phyloP scores from a whole-genome alignment of 768 basidiomycete genomes.

The Antrodiella citrinella region DNA sequence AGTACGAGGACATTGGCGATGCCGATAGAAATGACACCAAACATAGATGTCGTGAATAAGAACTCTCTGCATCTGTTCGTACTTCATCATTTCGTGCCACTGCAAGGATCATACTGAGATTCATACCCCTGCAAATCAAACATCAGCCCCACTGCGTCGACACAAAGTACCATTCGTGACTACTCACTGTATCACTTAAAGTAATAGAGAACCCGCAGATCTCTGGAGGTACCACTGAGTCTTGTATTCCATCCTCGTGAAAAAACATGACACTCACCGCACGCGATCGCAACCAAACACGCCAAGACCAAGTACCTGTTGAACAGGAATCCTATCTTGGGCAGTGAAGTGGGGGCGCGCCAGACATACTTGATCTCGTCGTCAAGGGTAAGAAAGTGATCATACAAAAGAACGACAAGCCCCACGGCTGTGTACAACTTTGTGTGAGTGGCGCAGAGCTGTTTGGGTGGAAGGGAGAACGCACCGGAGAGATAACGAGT shows the following conservation, averaged over 20 bases:
- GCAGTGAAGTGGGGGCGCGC: slow-evolving; percentile 27
- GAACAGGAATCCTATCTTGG: slow-evolving; percentile 32
- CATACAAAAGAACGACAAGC: slow-evolving; percentile 29
- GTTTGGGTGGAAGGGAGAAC: slow-evolving; percentile 2
- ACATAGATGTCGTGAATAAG: slow-evolving; percentile 16
- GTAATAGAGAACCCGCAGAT: slow-evolving; percentile 17
- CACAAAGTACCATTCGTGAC: background rate
- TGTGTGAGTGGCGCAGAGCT: no score
- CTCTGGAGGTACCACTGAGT: slow-evolving; percentile 6
- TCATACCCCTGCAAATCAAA: no score
- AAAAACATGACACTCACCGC: slow-evolving; percentile 17
- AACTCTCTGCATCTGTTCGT: slow-evolving; percentile 25
- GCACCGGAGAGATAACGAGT: slow-evolving; percentile 16
- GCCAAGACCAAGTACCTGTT: slow-evolving; percentile 31
- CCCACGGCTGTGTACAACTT: slow-evolving; percentile 29
- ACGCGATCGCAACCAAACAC: slow-evolving; percentile 17
- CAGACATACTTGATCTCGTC: slow-evolving; percentile 36
- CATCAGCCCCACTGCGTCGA: background rate
- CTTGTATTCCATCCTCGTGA: no score
- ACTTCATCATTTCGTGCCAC: no score
- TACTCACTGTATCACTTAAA: background rate
- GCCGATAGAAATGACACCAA: slow-evolving; percentile 22
- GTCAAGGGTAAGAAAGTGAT: slow-evolving; percentile 31
- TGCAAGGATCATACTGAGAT: no score
- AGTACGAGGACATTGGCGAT: slow-evolving; percentile 27